Evolutionary conservation across 352 stramenopile genomes (phyloP).

Genomic region (Globisporangium megalacanthum): DNA sequence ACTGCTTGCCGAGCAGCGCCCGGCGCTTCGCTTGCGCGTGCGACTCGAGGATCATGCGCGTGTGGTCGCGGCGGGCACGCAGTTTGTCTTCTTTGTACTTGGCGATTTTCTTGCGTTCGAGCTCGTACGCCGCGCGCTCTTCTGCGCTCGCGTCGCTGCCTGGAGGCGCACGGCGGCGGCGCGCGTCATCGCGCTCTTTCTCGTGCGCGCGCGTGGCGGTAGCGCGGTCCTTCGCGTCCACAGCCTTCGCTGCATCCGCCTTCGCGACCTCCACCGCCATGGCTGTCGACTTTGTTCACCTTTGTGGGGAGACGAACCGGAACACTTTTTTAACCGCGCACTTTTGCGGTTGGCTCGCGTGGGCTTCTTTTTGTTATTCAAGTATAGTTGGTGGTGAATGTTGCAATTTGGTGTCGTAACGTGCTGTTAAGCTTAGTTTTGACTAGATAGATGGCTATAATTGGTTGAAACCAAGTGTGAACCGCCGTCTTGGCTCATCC

Average conservation of each 20-base stretch:
- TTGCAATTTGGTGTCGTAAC: too few relatives aligned
- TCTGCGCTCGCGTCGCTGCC: slow-evolving; percentile 51
- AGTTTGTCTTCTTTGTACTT: slow-evolving; percentile 90
- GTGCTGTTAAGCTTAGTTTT: too few relatives aligned
- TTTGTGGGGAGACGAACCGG: too few relatives aligned
- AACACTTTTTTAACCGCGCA: too few relatives aligned
- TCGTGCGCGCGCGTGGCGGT: neutral
- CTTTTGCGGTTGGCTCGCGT: too few relatives aligned
- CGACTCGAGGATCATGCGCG: slow-evolving; percentile 83
- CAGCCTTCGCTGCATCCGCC: slow-evolving; percentile 18
- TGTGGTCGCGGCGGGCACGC: slow-evolving; percentile 79
- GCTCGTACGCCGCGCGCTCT: slow-evolving; percentile 73
- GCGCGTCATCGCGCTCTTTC: slow-evolving; percentile 14
- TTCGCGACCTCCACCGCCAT: neutral
- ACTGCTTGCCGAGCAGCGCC: slow-evolving; percentile 74
- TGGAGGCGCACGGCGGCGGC: slow-evolving; percentile 33
- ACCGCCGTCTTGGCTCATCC: too few relatives aligned
- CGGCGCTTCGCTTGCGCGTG: slow-evolving; percentile 81
- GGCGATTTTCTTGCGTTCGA: slow-evolving; percentile 83
- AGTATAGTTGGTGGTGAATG: too few relatives aligned
- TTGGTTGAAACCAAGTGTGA: too few relatives aligned
- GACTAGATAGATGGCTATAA: too few relatives aligned
- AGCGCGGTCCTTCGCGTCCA: slow-evolving; percentile 2
- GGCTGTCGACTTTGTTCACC: neutral
- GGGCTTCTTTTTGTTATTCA: too few relatives aligned